Percentiles rank a stretch among this genome's conserved stretches.
These are phyloP conservation scores for Mycena filopes DNA, from an alignment of 768 basidiomycete genomes.

Conservation along the genomic window DNA sequence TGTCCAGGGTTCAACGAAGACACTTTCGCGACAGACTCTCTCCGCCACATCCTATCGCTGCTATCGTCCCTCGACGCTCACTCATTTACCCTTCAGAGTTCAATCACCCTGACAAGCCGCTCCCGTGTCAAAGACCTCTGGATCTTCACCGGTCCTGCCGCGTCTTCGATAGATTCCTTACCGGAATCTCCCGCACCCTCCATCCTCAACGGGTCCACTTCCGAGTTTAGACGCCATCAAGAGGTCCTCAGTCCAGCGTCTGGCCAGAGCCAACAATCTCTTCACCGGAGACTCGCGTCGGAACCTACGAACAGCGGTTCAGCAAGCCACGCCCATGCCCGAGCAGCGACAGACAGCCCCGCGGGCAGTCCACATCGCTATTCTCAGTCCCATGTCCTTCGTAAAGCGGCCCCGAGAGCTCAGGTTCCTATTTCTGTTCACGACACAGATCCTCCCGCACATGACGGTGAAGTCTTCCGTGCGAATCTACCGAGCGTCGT, in stretches of 20 bases:
- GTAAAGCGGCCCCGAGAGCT: conserved; percentile 72
- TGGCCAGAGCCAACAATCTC: conserved; percentile 30
- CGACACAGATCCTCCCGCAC: conserved; percentile 43
- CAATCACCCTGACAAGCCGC: conserved; percentile 75
- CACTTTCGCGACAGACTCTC: conserved; percentile 76
- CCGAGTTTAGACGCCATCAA: conserved; percentile 38
- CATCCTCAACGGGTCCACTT: conserved; percentile 36
- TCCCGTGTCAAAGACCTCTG: conserved; percentile 82
- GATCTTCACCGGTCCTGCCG: conserved; percentile 73
- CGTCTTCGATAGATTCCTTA: conserved; percentile 40
- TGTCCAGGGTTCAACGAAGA: conserved; percentile 80
- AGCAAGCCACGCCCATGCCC: conserved; percentile 42
- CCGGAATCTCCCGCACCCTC: conserved; percentile 48
- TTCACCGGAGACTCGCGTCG: conserved; percentile 51
- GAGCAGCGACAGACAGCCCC: conserved; percentile 47
- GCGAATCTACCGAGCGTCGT: conserved; percentile 65
- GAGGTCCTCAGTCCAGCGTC: conserved; percentile 19
- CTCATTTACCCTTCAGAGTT: conserved; percentile 74
- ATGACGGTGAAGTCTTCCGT: conserved; percentile 44
- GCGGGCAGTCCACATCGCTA: conserved; percentile 26
- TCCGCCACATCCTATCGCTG: conserved; percentile 75
- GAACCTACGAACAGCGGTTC: conserved; percentile 41
- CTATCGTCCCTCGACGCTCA: conserved; percentile 74
- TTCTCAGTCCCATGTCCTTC: conserved; percentile 50
- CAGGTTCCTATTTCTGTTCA: conserved; percentile 71